Percentiles rank a stretch among this genome's conserved stretches.
Conservation (phyloP, 2,329 filamentous ascomycete genomes). For the Zymoseptoria ardabiliae region DNA sequence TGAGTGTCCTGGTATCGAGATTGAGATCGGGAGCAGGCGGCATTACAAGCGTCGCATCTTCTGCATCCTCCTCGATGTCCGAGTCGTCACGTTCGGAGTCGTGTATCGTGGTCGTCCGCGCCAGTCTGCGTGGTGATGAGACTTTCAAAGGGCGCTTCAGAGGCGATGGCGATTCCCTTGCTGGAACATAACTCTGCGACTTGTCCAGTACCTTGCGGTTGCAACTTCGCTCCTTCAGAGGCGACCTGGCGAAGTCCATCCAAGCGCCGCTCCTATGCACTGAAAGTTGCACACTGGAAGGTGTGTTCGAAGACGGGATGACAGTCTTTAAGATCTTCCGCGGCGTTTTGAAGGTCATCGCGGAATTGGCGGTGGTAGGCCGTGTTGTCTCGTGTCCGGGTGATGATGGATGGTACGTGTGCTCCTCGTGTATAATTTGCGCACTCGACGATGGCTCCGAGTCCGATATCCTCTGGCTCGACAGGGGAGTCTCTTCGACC, state of each 20-base stretch:
- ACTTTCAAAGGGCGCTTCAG: background rate
- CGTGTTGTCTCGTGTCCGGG: constrained; percentile 2
- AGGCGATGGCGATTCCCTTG: background rate
- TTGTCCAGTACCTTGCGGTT: constrained; percentile 1
- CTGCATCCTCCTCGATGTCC: constrained; percentile 1
- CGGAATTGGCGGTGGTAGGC: constrained; percentile 12
- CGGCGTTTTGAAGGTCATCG: constrained; percentile 7
- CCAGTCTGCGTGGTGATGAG: background rate
- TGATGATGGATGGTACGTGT: constrained; percentile 3
- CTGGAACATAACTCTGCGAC: background rate
- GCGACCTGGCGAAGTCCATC: constrained; percentile 3
- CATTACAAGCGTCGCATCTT: background rate
- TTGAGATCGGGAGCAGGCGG: background rate
- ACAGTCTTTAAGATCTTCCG: constrained; percentile 2
- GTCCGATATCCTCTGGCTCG: background rate
- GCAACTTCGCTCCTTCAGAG: constrained; percentile 14
- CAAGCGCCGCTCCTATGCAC: background rate
- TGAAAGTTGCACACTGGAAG: constrained; percentile 12
- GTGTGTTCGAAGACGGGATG: constrained; percentile 15
- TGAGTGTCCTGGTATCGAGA: background rate
- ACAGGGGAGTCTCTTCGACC: background rate
- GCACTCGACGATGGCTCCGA: background rate
- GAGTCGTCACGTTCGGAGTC: constrained; percentile 10
- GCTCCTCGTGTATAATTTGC: background rate
- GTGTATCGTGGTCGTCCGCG: constrained; percentile 8